These are phyloP conservation scores for Santalum album DNA, from an alignment of 164 flowering plant genomes.

Conservation along the genomic window DNA sequence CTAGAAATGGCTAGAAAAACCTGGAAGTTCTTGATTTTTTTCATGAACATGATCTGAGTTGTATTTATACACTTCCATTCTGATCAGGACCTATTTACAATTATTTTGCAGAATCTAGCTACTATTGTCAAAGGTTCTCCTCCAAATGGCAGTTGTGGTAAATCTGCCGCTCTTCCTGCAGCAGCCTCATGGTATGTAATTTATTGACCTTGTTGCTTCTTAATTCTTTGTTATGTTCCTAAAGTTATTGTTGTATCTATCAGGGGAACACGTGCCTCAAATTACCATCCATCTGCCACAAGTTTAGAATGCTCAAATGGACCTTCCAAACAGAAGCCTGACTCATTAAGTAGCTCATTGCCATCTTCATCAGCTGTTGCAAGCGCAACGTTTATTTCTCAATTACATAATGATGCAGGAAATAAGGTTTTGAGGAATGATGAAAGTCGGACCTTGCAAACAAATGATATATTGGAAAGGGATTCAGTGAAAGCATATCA, in stretches of 20 bases:
- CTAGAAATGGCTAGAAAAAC: no score
- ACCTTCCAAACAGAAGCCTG: slow-evolving; percentile 38
- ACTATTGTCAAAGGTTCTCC: slow-evolving; percentile 45
- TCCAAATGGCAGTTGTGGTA: slow-evolving; percentile 59
- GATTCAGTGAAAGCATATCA: slow-evolving; percentile 20
- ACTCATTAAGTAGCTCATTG: slow-evolving; percentile 17
- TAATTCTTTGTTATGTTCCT: background rate
- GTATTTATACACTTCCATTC: background rate
- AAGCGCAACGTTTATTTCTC: slow-evolving; percentile 19
- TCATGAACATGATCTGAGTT: background rate
- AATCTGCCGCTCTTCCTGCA: slow-evolving; percentile 72
- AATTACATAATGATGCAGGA: slow-evolving; percentile 28
- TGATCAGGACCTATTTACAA: background rate
- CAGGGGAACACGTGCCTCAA: slow-evolving; percentile 74
- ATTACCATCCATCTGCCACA: slow-evolving; percentile 25
- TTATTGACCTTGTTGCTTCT: background rate
- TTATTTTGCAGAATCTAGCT: slow-evolving; percentile 31
- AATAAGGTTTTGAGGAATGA: slow-evolving; percentile 26
- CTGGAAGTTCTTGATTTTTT: no score
- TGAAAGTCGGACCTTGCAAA: slow-evolving; percentile 18
- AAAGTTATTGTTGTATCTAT: slow-evolving; percentile 1
- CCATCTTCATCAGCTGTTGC: slow-evolving; percentile 29
- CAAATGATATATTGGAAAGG: slow-evolving; percentile 20
- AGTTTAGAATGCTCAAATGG: slow-evolving; percentile 32
- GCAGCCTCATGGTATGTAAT: slow-evolving; percentile 73